Percentiles rank a stretch among this genome's conserved stretches.
Evolutionary conservation across 2,329 filamentous ascomycete species (phyloP).

Genomic region (Microsporum canis): DNA sequence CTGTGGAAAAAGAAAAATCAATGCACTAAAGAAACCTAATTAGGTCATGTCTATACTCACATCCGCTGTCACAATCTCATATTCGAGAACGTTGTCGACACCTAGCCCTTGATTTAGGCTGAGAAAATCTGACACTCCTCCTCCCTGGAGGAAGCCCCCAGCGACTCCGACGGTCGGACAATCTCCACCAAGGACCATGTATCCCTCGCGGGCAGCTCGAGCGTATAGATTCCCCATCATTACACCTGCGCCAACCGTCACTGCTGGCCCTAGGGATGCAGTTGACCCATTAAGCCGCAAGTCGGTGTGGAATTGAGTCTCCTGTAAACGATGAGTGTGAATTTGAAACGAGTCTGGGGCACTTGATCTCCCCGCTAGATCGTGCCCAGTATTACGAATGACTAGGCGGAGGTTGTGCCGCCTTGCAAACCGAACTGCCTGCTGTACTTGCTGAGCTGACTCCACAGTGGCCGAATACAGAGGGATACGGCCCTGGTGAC

Average conservation of each 20-base stretch:
- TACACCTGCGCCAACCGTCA: constrained; percentile 46
- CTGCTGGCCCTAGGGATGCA: constrained; percentile 37
- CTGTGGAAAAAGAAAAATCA: not conserved
- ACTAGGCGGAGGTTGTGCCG: constrained; percentile 29
- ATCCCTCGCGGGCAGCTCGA: constrained; percentile 36
- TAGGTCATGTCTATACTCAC: constrained; percentile 32
- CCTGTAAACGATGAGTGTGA: constrained; percentile 25
- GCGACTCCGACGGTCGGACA: constrained; percentile 43
- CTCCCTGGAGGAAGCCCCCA: constrained; percentile 38
- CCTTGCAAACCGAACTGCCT: constrained; percentile 21
- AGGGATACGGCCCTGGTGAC: constrained; percentile 8
- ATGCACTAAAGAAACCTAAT: constrained; percentile 31
- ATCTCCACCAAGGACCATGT: constrained; percentile 44
- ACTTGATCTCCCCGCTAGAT: constrained; percentile 44
- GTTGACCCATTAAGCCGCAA: constrained; percentile 23
- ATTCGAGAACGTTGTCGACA: constrained; percentile 49
- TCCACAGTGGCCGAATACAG: constrained; percentile 7
- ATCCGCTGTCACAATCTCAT: constrained; percentile 43
- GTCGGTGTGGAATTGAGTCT: constrained; percentile 4
- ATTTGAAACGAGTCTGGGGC: constrained; percentile 41
- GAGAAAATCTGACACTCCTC: constrained; percentile 43
- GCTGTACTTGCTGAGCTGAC: constrained; percentile 9
- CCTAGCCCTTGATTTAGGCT: constrained; percentile 46
- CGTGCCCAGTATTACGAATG: constrained; percentile 48
- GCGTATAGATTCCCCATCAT: constrained; percentile 44